Base-by-base conservation (phyloP, 345 rosid genomes). In the Clausena lansium region DNA sequence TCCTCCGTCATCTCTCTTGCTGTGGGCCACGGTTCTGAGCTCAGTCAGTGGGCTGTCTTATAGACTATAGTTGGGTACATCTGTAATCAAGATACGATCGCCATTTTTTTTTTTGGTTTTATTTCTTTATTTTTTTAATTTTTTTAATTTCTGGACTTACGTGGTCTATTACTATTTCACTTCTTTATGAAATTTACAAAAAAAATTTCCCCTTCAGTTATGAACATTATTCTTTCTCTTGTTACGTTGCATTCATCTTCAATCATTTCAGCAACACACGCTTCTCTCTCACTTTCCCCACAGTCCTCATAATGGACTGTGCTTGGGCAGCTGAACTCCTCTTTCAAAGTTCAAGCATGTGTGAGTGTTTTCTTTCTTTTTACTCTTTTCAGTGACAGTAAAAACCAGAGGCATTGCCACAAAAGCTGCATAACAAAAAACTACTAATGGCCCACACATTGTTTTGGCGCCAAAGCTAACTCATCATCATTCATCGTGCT, bases 181-280 rank as follows among this genome's bases (percentile, higher is more conserved):
- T 55, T 55, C 24, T 19, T 55, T 22, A 55, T 6, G n/a, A n/a
- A 55, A 55, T 55, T 55, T 19, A 55, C 9, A 55, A 55, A 45
- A 45, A 55, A 55, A 45, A 45, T 45, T 8, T 7, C 14, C 33
- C 17, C 67, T 28, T 13, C 2, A 32, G 1, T 60, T 55, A 61
- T 4, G 1, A 17, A 71, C 5, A n/a, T 35, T 0, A 28, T 13
- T 28, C 50, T 67, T 62, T 66, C 62, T 67, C 60, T 62, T 67
- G 77, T 36, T 61, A 61, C 19, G 76, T 76, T 66, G 74, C 80
- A 70, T 80, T 81, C 80, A 33, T 81, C 78, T 82, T 74, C 83
- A 39, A 73, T 79, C 74, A 74, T 78, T 77, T 71, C 76, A 66
- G 36, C 9, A 57, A 50, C 41, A 36, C 38, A 11, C 7, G 35